Percentiles rank a stretch among this genome's conserved stretches.
Conservation (phyloP, 169 alveolate species). For the Perkinsus olseni region DNA sequence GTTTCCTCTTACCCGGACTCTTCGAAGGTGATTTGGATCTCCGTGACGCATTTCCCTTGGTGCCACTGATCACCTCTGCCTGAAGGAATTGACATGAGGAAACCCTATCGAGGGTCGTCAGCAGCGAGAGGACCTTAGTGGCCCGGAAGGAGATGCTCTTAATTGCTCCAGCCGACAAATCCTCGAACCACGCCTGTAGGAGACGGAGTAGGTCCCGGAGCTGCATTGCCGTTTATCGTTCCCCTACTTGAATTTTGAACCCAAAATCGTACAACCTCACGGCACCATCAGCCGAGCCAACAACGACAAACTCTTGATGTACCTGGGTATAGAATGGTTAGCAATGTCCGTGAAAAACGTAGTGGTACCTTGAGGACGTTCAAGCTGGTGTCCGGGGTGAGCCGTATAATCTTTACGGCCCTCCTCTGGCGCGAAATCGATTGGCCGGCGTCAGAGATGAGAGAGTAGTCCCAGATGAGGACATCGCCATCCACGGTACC, state of each 20-base stretch:
- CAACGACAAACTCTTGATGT: conserved; percentile 59
- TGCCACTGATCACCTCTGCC: too few relatives aligned
- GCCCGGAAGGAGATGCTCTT: not conserved
- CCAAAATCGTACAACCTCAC: conserved; percentile 75
- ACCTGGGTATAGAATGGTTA: conserved; percentile 36
- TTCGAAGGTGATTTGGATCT: not conserved
- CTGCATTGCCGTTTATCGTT: not conserved
- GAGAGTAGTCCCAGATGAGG: conserved; percentile 73
- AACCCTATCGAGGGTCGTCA: too few relatives aligned
- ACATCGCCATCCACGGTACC: conserved; percentile 76
- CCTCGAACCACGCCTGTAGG: conserved; percentile 72
- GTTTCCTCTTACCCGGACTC: not conserved
- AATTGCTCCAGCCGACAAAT: conserved; percentile 37
- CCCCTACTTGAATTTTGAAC: conserved; percentile 42
- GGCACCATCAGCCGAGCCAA: conserved; percentile 78
- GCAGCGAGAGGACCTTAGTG: not conserved
- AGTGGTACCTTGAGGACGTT: not conserved
- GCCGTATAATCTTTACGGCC: conserved; percentile 61
- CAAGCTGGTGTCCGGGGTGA: conserved; percentile 56
- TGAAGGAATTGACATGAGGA: too few relatives aligned
- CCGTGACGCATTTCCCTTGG: not conserved
- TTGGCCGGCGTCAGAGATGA: conserved; percentile 73
- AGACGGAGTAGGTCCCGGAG: not conserved
- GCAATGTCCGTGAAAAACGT: not conserved
- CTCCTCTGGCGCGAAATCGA: conserved; percentile 53